Conservation (phyloP, 1,139 yeast species). For the Taphrina communis region DNA sequence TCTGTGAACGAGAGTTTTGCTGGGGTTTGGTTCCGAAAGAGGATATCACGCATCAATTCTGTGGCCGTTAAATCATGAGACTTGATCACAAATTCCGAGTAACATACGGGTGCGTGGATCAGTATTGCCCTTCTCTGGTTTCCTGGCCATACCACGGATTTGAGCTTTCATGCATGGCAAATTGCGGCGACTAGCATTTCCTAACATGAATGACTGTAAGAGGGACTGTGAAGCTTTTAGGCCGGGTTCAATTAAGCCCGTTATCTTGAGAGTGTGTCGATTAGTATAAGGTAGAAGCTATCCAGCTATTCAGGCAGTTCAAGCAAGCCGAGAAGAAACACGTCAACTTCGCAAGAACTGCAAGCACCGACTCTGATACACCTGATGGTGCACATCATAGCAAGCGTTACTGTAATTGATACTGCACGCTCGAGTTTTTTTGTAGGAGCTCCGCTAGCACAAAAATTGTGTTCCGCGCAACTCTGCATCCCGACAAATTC, state of each 20-base stretch:
- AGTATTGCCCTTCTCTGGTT: constrained; percentile 22
- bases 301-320: too few relatives aligned
- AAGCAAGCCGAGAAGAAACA: too few relatives aligned
- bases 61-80: not conserved
- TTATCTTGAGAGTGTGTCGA: too few relatives aligned
- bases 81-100: not conserved
- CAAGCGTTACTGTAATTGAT: too few relatives aligned
- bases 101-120: constrained; percentile 23
- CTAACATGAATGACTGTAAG: not conserved
- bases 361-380: too few relatives aligned
- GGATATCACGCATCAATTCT: constrained; percentile 34
- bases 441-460: not conserved
- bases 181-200: not conserved
- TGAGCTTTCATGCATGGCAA: not conserved
- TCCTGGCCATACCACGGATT: constrained; percentile 25
- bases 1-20: constrained; percentile 64
- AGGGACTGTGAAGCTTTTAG: not conserved
- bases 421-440: too few relatives aligned
- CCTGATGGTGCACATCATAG: too few relatives aligned
- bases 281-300: too few relatives aligned
- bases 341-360: too few relatives aligned
- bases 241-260: too few relatives aligned
- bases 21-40: constrained; percentile 36
- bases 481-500: not conserved
- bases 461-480: constrained; percentile 3